Evolutionary conservation across 257 asterid genomes (phyloP).

Genomic region (Apocynum venetum): DNA sequence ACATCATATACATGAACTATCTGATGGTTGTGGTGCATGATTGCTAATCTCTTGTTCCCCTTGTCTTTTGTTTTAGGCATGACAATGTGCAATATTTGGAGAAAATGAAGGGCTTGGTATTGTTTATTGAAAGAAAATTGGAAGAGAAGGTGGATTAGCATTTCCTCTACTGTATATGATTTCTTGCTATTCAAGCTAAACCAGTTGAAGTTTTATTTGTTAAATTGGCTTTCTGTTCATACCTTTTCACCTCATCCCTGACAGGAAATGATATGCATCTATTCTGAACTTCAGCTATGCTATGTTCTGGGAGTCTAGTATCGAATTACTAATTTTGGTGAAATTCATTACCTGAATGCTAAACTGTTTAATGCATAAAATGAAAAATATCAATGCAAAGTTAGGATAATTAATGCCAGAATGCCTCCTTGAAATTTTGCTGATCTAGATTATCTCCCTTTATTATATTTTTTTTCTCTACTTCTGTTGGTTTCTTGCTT

Average conservation of each 20-base stretch:
- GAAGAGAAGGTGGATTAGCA: conserved; percentile 68
- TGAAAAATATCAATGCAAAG: background rate
- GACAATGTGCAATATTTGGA: conserved; percentile 90
- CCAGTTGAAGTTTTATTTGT: background rate
- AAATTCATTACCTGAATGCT: background rate
- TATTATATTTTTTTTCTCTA: background rate
- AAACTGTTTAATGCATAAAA: background rate
- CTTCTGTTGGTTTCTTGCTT: background rate
- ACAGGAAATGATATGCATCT: background rate
- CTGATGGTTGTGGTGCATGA: conserved; percentile 7
- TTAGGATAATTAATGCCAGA: background rate
- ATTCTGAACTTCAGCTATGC: background rate
- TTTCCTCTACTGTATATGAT: background rate
- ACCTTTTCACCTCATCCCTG: background rate
- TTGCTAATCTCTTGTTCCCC: background rate
- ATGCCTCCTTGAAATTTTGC: background rate
- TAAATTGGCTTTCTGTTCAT: background rate
- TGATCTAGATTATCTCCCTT: background rate
- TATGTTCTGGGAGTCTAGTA: background rate
- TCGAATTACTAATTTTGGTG: background rate
- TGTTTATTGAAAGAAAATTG: conserved; percentile 79
- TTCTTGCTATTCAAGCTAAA: background rate
- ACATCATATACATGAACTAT: background rate
- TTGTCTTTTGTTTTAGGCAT: conserved; percentile 57
- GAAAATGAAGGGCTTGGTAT: conserved; percentile 86